Evolutionary conservation across 768 basidiomycete genomes (phyloP), one percentile per base, ranked within the genome.

Genomic region (Kwoniella shandongensis): DNA sequence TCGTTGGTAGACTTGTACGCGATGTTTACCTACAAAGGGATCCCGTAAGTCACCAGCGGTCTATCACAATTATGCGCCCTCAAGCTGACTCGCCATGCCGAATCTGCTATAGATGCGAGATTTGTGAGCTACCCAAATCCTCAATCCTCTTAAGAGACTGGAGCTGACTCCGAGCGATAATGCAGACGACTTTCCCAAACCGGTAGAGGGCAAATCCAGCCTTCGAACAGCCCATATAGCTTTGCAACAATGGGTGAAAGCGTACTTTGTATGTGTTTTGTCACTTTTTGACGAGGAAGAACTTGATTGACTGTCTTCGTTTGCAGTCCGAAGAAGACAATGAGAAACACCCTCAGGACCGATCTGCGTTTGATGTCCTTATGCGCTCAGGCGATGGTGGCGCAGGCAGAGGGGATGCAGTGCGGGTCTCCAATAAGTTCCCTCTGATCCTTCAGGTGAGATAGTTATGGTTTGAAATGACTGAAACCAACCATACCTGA

Each of bases 1-100:
- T 20, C 18, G 30, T 1, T 44, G n/a, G 35, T 65, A 88, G 88
- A 91, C 65, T 70, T 93, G 35, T 88, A 85, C 74, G 83, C 86
- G 11, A 89, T 90, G 29, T 88, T 91, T 70, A 82, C 82, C 1
- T 87, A 77, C 65, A 83, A 86, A 44, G 87, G 87, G 29, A 86
- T 94, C 45, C 89, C 91, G 89, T 93, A 73, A 79, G 87, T 75
- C 27, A 48, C 47, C 32, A n/a, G 30, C 27, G 10, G 22, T n/a
- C 1, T 29, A 13, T 40, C 1, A 20, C 1, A 38, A 6, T n/a
- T n/a, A n/a, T n/a, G n/a, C n/a, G n/a, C n/a, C n/a, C n/a, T n/a
- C n/a, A n/a, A n/a, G n/a, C n/a, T n/a, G n/a, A n/a, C n/a, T n/a
- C n/a, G n/a, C n/a, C n/a, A n/a, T 36, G 15, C 27, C 18, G 45